These are phyloP conservation scores for Coemansia sp. DNA, from an alignment of 192 early-diverging fungal species.

Conservation along the genomic window DNA sequence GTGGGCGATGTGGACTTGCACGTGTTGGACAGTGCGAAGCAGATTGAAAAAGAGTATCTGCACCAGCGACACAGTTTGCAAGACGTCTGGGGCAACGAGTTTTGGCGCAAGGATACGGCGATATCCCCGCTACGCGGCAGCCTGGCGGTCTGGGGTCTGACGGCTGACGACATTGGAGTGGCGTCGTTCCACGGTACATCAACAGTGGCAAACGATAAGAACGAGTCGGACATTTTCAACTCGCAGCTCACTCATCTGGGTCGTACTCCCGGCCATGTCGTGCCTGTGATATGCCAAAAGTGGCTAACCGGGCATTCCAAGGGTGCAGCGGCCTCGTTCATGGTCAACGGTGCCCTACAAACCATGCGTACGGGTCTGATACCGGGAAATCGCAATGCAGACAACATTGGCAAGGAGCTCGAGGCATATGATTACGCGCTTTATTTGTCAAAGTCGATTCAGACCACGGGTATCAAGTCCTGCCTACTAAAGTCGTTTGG, in stretches of 20 bases:
- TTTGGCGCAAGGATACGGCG: slow-evolving; percentile 73
- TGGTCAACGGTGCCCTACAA: slow-evolving; percentile 92
- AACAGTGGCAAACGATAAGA: too few relatives aligned
- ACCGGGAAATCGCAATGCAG: slow-evolving; percentile 74
- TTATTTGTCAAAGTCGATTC: slow-evolving; percentile 83
- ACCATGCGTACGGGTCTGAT: slow-evolving; percentile 78
- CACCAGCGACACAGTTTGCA: slow-evolving; percentile 76
- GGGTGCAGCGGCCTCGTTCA: slow-evolving; percentile 93
- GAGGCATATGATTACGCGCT: slow-evolving; percentile 74
- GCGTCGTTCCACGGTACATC: too few relatives aligned
- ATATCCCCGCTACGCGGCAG: slow-evolving; percentile 57
- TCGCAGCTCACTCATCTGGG: too few relatives aligned
- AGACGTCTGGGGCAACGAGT: slow-evolving; percentile 79
- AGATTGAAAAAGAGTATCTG: slow-evolving; percentile 58
- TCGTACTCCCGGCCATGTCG: slow-evolving; percentile 71
- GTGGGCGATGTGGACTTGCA: too few relatives aligned
- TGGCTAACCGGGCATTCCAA: slow-evolving; percentile 62
- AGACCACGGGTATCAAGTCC: slow-evolving; percentile 89
- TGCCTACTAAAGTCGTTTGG: slow-evolving; percentile 56
- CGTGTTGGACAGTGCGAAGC: background rate
- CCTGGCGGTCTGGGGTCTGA: too few relatives aligned
- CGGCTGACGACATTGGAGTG: too few relatives aligned
- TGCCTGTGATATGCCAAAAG: slow-evolving; percentile 75
- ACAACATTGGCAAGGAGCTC: too few relatives aligned
- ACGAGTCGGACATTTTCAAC: too few relatives aligned